Evolutionary conservation across 352 stramenopile species (phyloP).

Genomic region (Phytophthora syringae): DNA sequence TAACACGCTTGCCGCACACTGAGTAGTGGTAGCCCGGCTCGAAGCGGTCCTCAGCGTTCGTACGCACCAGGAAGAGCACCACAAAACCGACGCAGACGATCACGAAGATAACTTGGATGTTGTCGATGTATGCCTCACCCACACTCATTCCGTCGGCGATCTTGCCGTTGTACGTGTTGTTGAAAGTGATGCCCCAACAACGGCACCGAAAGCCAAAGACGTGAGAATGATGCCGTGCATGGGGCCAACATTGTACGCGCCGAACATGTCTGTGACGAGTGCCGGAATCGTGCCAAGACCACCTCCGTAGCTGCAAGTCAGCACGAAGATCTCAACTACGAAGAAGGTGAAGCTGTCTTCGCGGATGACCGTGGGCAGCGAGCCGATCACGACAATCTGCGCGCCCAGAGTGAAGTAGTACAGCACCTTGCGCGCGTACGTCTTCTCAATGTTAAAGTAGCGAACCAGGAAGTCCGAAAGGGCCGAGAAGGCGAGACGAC

Average conservation of each 20-base stretch:
- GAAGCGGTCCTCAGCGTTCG: slow-evolving; percentile 71
- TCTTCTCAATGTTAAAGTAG: slow-evolving; percentile 51
- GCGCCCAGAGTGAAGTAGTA: slow-evolving; percentile 61
- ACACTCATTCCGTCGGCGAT: slow-evolving; percentile 47
- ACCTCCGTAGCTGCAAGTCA: slow-evolving; percentile 80
- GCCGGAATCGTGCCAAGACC: slow-evolving; percentile 76
- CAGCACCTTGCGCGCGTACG: slow-evolving; percentile 55
- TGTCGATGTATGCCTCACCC: slow-evolving; percentile 72
- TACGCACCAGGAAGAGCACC: slow-evolving; percentile 72
- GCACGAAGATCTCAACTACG: slow-evolving; percentile 66
- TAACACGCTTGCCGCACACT: slow-evolving; percentile 60
- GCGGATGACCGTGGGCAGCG: slow-evolving; percentile 61
- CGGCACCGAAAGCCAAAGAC: slow-evolving; percentile 73
- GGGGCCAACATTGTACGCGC: slow-evolving; percentile 78
- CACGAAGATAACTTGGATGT: slow-evolving; percentile 78
- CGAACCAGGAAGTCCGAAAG: slow-evolving; percentile 50
- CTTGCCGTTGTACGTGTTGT: slow-evolving; percentile 51
- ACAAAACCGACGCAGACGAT: slow-evolving; percentile 66
- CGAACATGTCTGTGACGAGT: slow-evolving; percentile 87
- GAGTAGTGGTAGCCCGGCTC: slow-evolving; percentile 74
- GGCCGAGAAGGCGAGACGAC: slow-evolving; percentile 49
- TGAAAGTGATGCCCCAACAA: slow-evolving; percentile 84
- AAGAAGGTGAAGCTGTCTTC: slow-evolving; percentile 67
- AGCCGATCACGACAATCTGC: slow-evolving; percentile 66
- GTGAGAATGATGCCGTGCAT: slow-evolving; percentile 83